These are phyloP conservation scores for Immersiella caudata DNA, from an alignment of 495 filamentous ascomycete genomes.

Conservation along the genomic window DNA sequence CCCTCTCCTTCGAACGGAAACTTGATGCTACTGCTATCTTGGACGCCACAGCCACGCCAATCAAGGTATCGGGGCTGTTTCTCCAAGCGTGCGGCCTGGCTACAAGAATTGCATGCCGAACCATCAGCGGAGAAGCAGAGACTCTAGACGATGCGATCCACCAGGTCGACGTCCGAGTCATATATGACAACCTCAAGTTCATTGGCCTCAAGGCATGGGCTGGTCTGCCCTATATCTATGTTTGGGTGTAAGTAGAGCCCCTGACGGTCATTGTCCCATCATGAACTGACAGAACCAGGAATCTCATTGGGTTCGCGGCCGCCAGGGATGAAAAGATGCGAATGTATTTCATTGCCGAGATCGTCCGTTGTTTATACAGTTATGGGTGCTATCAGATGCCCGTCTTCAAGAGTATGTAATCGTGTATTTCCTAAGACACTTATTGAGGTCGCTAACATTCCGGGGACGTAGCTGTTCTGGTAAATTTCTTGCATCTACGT, in stretches of 20 bases:
- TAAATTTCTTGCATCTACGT: slow-evolving; percentile 1
- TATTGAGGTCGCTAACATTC: not conserved
- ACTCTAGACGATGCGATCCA: slow-evolving; percentile 10
- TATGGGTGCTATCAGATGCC: slow-evolving; percentile 23
- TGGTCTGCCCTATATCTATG: slow-evolving; percentile 23
- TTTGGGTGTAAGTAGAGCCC: slow-evolving; percentile 22
- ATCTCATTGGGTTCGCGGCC: slow-evolving; percentile 20
- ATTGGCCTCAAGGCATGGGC: slow-evolving; percentile 17
- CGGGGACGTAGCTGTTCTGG: not conserved
- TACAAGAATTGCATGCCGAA: slow-evolving; percentile 12
- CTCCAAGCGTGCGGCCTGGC: slow-evolving; percentile 19
- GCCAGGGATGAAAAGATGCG: slow-evolving; percentile 5
- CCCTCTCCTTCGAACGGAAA: not conserved
- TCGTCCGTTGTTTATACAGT: slow-evolving; percentile 19
- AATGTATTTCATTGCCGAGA: slow-evolving; percentile 22
- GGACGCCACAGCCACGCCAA: not conserved
- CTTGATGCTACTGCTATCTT: slow-evolving; percentile 14
- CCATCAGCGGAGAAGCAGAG: not conserved
- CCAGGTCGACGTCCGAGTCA: not conserved
- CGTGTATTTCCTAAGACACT: not conserved
- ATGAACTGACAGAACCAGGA: not conserved
- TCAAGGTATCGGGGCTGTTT: slow-evolving; percentile 6
- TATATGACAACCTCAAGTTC: slow-evolving; percentile 15
- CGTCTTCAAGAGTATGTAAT: slow-evolving; percentile 5
- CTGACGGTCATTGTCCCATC: not conserved